These are phyloP conservation scores for Calonectria honghensis DNA, from an alignment of 2,329 filamentous ascomycete genomes.

Conservation along the genomic window DNA sequence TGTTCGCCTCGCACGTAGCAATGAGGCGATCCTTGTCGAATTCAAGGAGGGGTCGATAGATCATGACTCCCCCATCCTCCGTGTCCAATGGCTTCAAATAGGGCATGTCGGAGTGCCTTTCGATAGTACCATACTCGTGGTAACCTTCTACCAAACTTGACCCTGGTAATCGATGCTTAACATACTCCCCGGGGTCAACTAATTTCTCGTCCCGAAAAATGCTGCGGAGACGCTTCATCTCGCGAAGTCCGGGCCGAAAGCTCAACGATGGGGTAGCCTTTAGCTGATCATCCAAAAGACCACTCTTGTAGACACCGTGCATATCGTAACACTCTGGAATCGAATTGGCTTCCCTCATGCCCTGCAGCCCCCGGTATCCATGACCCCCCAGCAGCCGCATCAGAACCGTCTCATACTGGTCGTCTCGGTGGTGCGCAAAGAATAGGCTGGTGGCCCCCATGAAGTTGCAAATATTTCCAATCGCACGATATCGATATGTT, in stretches of 20 bases:
- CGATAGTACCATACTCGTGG: conserved; percentile 49
- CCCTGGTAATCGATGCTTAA: conserved; percentile 37
- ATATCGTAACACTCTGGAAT: conserved; percentile 92
- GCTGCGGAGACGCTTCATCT: conserved; percentile 56
- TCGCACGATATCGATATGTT: conserved; percentile 80
- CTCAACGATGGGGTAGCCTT: conserved; percentile 61
- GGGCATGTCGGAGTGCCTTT: conserved; percentile 51
- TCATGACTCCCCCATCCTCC: conserved; percentile 79
- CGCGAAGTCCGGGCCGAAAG: conserved; percentile 57
- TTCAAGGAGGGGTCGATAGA: conserved; percentile 81
- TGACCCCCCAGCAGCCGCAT: conserved; percentile 84
- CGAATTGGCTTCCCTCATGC: conserved; percentile 77
- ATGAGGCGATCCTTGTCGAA: conserved; percentile 85
- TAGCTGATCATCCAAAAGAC: conserved; percentile 70
- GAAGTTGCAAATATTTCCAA: conserved; percentile 77
- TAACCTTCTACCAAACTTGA: conserved; percentile 55
- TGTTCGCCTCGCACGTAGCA: conserved; percentile 81
- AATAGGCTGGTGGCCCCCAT: conserved; percentile 77
- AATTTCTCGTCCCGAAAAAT: conserved; percentile 56
- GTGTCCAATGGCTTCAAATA: conserved; percentile 62
- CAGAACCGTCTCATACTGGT: conserved; percentile 92
- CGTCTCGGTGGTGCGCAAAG: conserved; percentile 91
- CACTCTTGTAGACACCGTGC: conserved; percentile 82
- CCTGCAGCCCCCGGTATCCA: conserved; percentile 80
- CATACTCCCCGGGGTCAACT: conserved; percentile 47